phyloP scores from a whole-genome alignment of 306 rosid species.

The Cotoneaster glaucophyllus region DNA sequence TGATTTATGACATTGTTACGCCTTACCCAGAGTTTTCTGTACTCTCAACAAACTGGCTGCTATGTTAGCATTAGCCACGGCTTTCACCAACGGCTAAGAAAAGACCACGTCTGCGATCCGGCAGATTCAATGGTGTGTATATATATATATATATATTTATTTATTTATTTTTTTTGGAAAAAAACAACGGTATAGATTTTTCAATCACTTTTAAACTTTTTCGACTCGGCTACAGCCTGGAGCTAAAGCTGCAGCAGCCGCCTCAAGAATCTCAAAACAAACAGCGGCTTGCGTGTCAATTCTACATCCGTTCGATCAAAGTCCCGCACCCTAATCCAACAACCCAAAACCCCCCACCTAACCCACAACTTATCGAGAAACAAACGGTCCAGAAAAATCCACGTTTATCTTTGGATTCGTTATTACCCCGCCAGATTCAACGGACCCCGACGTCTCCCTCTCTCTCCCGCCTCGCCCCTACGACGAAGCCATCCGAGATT shows the following conservation, averaged over 20 bases:
- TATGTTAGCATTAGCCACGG: not conserved
- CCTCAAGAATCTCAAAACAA: not conserved
- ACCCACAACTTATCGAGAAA: slow-evolving; percentile 18
- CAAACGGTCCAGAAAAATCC: slow-evolving; percentile 13
- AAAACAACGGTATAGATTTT: not conserved
- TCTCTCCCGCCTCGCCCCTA: not conserved
- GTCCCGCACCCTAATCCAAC: slow-evolving; percentile 21
- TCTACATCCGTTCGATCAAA: not conserved
- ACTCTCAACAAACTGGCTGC: not conserved
- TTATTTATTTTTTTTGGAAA: too few relatives aligned
- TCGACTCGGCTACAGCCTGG: not conserved
- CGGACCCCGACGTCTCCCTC: slow-evolving; percentile 32
- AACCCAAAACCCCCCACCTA: not conserved
- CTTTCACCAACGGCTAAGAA: not conserved
- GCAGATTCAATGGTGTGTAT: not conserved
- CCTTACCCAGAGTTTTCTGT: too few relatives aligned
- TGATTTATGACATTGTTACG: too few relatives aligned
- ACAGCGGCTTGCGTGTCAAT: not conserved
- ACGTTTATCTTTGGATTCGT: slow-evolving; percentile 36
- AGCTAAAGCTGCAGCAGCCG: slow-evolving; percentile 5
- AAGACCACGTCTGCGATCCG: not conserved
- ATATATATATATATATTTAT: too few relatives aligned
- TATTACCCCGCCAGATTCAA: slow-evolving; percentile 40
- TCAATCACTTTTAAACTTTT: not conserved
- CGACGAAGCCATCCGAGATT: not conserved